Base-by-base conservation (phyloP, 306 rosid species). In the Abrus pulchellus region DNA sequence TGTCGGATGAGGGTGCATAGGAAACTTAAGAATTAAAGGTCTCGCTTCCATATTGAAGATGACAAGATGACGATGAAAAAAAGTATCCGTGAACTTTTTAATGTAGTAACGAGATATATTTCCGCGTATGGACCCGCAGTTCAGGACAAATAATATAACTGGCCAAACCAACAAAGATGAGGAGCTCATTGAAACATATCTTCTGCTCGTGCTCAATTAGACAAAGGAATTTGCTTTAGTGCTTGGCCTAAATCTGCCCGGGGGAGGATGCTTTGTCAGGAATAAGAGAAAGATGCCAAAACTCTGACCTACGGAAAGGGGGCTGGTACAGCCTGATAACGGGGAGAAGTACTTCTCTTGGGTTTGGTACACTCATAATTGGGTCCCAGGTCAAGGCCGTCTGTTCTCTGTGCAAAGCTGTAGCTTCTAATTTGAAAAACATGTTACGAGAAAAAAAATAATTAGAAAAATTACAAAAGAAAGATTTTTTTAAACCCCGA, bases 271-370 rank as follows among this genome's bases (percentile, higher is more conserved):
- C 28, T 67, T 75, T 49, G 74, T 6, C 74, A 68, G 67, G 59
- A 68, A 55, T 45, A 77, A 61, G 82, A 82, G 82, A 69, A 82
- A 61, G 13, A 38, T 8, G 45, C 68, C 20, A 3, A 62, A 60
- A 54, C 68, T 33, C 20, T 7, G 44, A 32, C 60, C 12, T 44
- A 1, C 54, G 60, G 32, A 43, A 28, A 20, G 32, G 10, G 45
- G 29, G 48, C 5, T 38, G 20, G 74, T 41, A 76, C 78, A 80
- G 83, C 11, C 74, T 82, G 82, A 66, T 68, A 75, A 76, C 85
- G 85, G 30, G 72, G 38, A 48, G 73, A 69, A 47, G 68, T 63
- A 68, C 34, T 82, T 68, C 5, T 75, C 72, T 75, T 36, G 34
- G 41, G 56, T 10, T 28, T 11, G 10, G 6, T 14, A 60, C 64